These are phyloP conservation scores for barley (Hordeum vulgare) DNA, from an alignment of 176 grass and related monocot species.

Conservation along the genomic window MorexV3_pseudomolecules_assembly NC_058519.1:517427281-517427780, in stretches of 20 bases:
- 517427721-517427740: slow-evolving; percentile 42
- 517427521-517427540: neutral
- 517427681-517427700: slow-evolving; percentile 39
- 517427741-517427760: slow-evolving; percentile 44
- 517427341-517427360: slow-evolving; percentile 61
- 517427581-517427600: neutral
- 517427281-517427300: slow-evolving; percentile 60
- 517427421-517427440: slow-evolving; percentile 67
- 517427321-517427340: slow-evolving; percentile 50
- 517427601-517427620: neutral
- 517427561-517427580: neutral
- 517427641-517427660: slow-evolving; percentile 36
- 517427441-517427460: slow-evolving; percentile 58
- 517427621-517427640: neutral
- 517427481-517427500: slow-evolving; percentile 30
- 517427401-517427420: slow-evolving; percentile 62
- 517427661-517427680: slow-evolving; percentile 61
- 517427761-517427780: slow-evolving; percentile 21
- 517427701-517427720: slow-evolving; percentile 54
- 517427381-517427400: slow-evolving; percentile 58
- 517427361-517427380: slow-evolving; percentile 60
- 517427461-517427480: slow-evolving; percentile 69
- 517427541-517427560: neutral
- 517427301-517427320: slow-evolving; percentile 69
- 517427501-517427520: slow-evolving; percentile 10